Percentiles rank a stretch among this genome's conserved stretches.
These are phyloP conservation scores for Favolaschia claudopus DNA, from an alignment of 768 basidiomycete species.

Conservation along the genomic window DNA sequence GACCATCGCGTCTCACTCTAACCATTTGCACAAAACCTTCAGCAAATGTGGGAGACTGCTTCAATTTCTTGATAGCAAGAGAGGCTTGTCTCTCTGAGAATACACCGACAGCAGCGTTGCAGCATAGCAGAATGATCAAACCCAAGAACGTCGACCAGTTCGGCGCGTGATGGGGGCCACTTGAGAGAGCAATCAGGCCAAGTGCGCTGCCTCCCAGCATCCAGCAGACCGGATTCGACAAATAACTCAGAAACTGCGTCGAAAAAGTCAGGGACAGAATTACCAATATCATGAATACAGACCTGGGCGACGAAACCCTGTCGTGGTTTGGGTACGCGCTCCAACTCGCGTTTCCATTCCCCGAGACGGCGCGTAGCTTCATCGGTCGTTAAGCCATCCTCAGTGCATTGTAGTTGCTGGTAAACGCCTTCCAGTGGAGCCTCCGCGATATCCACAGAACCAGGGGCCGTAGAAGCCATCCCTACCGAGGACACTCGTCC, in stretches of 20 bases:
- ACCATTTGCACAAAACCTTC: slow-evolving; percentile 44
- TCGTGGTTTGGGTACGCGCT: slow-evolving; percentile 78
- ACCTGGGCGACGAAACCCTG: slow-evolving; percentile 90
- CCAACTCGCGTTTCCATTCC: slow-evolving; percentile 89
- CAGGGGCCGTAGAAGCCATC: too few relatives aligned
- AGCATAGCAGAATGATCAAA: slow-evolving; percentile 86
- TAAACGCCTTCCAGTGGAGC: slow-evolving; percentile 96
- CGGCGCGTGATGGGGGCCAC: slow-evolving; percentile 83
- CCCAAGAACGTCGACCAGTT: slow-evolving; percentile 98
- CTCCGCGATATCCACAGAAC: slow-evolving; percentile 96
- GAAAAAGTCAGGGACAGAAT: background rate
- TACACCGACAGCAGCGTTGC: slow-evolving; percentile 97
- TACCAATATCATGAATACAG: slow-evolving; percentile 18
- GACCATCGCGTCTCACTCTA: slow-evolving; percentile 84
- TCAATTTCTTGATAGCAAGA: slow-evolving; percentile 97
- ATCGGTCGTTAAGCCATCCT: slow-evolving; percentile 73
- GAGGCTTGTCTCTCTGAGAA: slow-evolving; percentile 96
- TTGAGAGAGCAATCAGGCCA: slow-evolving; percentile 93
- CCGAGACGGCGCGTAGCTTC: slow-evolving; percentile 87
- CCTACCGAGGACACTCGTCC: too few relatives aligned
- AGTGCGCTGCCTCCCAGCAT: slow-evolving; percentile 97
- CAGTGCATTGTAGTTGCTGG: slow-evolving; percentile 89
- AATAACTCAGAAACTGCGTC: slow-evolving; percentile 85
- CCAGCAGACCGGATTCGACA: slow-evolving; percentile 99
- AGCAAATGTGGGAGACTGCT: slow-evolving; percentile 98